These are phyloP conservation scores for Metarhizium rileyi DNA, from an alignment of 2,329 filamentous ascomycete species.

Conservation along the genomic window DNA sequence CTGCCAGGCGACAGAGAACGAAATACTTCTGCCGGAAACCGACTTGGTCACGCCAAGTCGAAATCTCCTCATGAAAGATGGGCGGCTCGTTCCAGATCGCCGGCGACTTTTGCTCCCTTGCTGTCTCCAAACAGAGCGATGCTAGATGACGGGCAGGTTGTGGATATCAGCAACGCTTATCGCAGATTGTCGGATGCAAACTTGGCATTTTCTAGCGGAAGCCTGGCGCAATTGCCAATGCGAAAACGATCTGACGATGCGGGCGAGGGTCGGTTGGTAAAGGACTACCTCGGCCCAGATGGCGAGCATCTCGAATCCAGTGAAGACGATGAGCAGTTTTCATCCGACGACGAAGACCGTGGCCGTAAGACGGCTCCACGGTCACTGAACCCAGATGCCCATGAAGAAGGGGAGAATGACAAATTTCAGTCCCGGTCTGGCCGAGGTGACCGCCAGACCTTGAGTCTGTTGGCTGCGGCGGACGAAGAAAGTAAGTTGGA, in stretches of 20 bases:
- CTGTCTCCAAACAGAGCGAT: slow-evolving; percentile 30
- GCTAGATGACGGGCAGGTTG: slow-evolving; percentile 48
- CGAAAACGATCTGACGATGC: slow-evolving; percentile 38
- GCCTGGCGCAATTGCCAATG: slow-evolving; percentile 49
- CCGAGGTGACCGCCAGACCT: slow-evolving; percentile 33
- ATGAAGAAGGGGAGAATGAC: slow-evolving; percentile 25
- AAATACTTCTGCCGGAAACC: slow-evolving; percentile 28
- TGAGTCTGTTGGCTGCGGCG: slow-evolving; percentile 61
- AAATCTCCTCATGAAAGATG: slow-evolving; percentile 44
- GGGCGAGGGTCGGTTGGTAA: slow-evolving; percentile 49
- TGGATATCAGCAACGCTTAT: slow-evolving; percentile 63
- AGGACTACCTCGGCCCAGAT: slow-evolving; percentile 56
- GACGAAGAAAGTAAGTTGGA: slow-evolving; percentile 64
- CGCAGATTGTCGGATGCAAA: slow-evolving; percentile 63
- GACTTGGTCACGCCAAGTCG: slow-evolving; percentile 30
- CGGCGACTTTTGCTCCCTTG: slow-evolving; percentile 17
- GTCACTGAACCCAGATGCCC: slow-evolving; percentile 31
- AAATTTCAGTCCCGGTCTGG: slow-evolving; percentile 21
- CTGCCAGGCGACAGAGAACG: slow-evolving; percentile 37
- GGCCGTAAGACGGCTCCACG: slow-evolving; percentile 48
- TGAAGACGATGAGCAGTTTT: slow-evolving; percentile 55
- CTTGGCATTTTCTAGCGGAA: slow-evolving; percentile 52
- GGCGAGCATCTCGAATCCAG: slow-evolving; percentile 59
- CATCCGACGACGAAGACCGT: slow-evolving; percentile 59
- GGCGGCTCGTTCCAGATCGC: slow-evolving; percentile 28